A percentile compares a stretch with the other conserved stretches of the same genome.
These are phyloP conservation scores for Pholiota adiposa DNA, from an alignment of 1,284 basidiomycete species.

Conservation along the genomic window DNA sequence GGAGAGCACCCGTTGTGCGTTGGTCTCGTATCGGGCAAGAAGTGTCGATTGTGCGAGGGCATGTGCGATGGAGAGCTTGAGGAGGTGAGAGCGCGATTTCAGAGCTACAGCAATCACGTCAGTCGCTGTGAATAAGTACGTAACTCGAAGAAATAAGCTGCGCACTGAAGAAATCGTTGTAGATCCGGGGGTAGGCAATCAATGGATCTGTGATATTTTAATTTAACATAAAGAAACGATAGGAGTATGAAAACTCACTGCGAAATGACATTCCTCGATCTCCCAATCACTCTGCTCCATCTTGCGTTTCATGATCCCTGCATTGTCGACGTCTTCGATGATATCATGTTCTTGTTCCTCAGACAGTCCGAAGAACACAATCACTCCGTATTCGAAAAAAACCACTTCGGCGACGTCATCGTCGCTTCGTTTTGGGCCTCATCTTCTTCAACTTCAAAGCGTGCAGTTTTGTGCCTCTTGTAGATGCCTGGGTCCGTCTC, in stretches of 20 bases:
- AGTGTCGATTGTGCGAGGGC: constrained; percentile 95
- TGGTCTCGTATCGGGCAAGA: constrained; percentile 87
- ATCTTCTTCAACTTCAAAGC: constrained; percentile 10
- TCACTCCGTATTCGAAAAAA: constrained; percentile 87
- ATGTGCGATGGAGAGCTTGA: constrained; percentile 91
- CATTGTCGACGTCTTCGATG: constrained; percentile 81
- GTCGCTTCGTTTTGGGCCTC: constrained; percentile 26
- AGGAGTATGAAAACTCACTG: constrained; percentile 47
- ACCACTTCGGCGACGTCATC: constrained; percentile 80
- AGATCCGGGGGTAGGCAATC: constrained; percentile 86
- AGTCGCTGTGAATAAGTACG: constrained; percentile 23
- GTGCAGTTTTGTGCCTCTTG: constrained; percentile 16
- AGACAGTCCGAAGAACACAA: constrained; percentile 85
- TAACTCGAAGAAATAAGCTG: neutral
- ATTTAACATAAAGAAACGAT: constrained; percentile 11
- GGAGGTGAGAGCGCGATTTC: constrained; percentile 86
- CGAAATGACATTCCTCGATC: constrained; percentile 88
- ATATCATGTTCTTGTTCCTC: constrained; percentile 80
- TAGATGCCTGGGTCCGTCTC: constrained; percentile 30
- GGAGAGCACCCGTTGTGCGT: constrained; percentile 79
- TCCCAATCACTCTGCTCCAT: constrained; percentile 81
- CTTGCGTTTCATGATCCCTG: constrained; percentile 65
- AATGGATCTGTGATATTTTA: constrained; percentile 76
- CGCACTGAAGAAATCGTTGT: constrained; percentile 90
- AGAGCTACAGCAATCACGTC: constrained; percentile 57